phyloP scores from a whole-genome alignment of 345 rosid genomes.

The Raphanus raphanistrum region DNA sequence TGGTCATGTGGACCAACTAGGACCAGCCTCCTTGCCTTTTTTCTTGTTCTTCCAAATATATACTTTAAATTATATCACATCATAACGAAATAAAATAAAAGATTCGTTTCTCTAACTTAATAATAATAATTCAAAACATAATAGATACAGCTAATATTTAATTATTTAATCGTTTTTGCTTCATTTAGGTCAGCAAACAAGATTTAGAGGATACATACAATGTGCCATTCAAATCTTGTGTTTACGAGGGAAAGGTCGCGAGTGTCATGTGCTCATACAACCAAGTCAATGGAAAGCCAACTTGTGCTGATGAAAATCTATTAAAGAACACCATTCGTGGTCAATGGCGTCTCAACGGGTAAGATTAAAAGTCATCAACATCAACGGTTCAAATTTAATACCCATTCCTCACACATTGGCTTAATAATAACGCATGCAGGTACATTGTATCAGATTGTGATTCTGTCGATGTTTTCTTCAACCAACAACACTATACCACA shows the following conservation, averaged over 20 bases:
- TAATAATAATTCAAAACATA: neutral
- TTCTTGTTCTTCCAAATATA: slow-evolving; percentile 27
- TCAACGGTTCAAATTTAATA: neutral
- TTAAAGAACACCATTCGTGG: slow-evolving; percentile 82
- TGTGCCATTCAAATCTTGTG: slow-evolving; percentile 88
- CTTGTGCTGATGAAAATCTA: slow-evolving; percentile 85
- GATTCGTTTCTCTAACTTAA: slow-evolving; percentile 1
- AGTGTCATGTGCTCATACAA: slow-evolving; percentile 99
- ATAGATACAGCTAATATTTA: neutral
- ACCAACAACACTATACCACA: slow-evolving; percentile 72
- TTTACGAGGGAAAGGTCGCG: slow-evolving; percentile 78
- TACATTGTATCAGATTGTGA: slow-evolving; percentile 95
- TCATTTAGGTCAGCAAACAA: slow-evolving; percentile 76
- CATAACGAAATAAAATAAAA: neutral
- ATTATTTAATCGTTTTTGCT: slow-evolving; percentile 1
- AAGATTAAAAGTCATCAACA: slow-evolving; percentile 7
- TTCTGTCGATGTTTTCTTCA: slow-evolving; percentile 69
- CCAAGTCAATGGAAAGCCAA: slow-evolving; percentile 92
- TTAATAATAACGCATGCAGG: slow-evolving; percentile 36
- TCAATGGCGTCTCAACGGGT: slow-evolving; percentile 90
- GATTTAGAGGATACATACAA: slow-evolving; percentile 86
- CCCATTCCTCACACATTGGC: neutral
- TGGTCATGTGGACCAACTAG: slow-evolving; percentile 39
- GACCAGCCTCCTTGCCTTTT: slow-evolving; percentile 23
- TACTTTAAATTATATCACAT: slow-evolving; percentile 8